A percentile compares a stretch with the other conserved stretches of the same genome.
Evolutionary conservation across 257 asterid genomes (phyloP).

Genomic region (Ballota nigra): DNA sequence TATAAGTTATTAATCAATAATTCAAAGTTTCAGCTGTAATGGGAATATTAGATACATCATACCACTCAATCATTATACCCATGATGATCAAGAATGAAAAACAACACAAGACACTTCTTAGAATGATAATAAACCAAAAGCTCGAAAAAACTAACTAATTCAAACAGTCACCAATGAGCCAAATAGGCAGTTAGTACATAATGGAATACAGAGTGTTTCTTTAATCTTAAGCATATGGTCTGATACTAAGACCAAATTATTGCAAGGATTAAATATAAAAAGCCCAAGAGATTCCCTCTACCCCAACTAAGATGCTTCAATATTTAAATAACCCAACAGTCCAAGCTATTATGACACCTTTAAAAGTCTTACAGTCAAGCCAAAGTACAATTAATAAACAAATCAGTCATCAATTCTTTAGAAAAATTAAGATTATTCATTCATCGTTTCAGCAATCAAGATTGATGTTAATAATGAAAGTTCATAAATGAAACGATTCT

Average conservation of each 20-base stretch:
- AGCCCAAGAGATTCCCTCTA: constrained; percentile 28
- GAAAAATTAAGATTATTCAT: background rate
- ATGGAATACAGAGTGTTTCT: background rate
- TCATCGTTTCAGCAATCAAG: background rate
- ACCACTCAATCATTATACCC: background rate
- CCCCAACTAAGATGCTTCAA: constrained; percentile 46
- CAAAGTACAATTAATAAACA: background rate
- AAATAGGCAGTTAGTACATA: background rate
- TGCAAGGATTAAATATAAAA: constrained; percentile 16
- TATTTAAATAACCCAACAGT: constrained; percentile 32
- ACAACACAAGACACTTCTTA: background rate
- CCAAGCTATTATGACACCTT: constrained; percentile 15
- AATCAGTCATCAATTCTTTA: constrained; percentile 10
- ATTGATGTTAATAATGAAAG: background rate
- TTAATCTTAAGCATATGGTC: constrained; percentile 6
- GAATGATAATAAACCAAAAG: background rate
- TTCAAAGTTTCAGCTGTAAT: no score
- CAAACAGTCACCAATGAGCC: background rate
- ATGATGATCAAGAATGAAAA: background rate
- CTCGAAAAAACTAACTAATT: background rate
- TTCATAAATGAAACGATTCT: background rate
- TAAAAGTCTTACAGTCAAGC: constrained; percentile 5
- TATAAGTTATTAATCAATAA: background rate
- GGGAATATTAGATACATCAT: no score
- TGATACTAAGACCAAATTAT: background rate